Conservation (phyloP, 1,284 basidiomycete species). For the Taiwanofungus camphoratus region DNA sequence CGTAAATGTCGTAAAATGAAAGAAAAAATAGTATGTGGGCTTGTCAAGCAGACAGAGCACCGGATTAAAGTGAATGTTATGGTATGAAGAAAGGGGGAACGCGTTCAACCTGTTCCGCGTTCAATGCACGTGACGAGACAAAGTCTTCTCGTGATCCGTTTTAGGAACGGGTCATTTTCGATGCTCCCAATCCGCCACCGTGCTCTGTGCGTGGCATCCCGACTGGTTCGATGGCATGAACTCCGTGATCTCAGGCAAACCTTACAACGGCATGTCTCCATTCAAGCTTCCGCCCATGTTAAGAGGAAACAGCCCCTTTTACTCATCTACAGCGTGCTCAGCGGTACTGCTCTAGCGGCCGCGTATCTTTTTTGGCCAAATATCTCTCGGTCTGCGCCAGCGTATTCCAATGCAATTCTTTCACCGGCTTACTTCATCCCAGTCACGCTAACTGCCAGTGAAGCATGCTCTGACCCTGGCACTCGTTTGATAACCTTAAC, state of each 20-base stretch:
- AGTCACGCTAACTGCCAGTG: constrained; percentile 49
- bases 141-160: too few relatives aligned
- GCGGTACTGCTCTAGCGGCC: constrained; percentile 26
- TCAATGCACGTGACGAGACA: too few relatives aligned
- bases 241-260: too few relatives aligned
- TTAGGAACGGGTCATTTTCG: too few relatives aligned
- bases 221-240: too few relatives aligned
- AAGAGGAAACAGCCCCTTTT: too few relatives aligned
- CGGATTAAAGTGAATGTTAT: not conserved
- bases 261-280: too few relatives aligned
- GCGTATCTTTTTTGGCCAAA: constrained; percentile 48
- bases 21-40: constrained; percentile 18
- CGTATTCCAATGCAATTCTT: constrained; percentile 32
- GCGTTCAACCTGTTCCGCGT: not conserved
- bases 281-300: too few relatives aligned
- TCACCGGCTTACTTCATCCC: constrained; percentile 60
- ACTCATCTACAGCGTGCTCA: not conserved
- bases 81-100: constrained; percentile 3
- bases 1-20: constrained; percentile 13
- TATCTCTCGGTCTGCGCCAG: constrained; percentile 34
- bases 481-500: constrained; percentile 50
- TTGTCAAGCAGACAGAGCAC: constrained; percentile 7
- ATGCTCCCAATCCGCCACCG: too few relatives aligned
- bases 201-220: too few relatives aligned
- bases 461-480: constrained; percentile 36